These are phyloP conservation scores for Mycogone perniciosa DNA, from an alignment of 2,329 filamentous ascomycete genomes.

Conservation along the genomic window DNA sequence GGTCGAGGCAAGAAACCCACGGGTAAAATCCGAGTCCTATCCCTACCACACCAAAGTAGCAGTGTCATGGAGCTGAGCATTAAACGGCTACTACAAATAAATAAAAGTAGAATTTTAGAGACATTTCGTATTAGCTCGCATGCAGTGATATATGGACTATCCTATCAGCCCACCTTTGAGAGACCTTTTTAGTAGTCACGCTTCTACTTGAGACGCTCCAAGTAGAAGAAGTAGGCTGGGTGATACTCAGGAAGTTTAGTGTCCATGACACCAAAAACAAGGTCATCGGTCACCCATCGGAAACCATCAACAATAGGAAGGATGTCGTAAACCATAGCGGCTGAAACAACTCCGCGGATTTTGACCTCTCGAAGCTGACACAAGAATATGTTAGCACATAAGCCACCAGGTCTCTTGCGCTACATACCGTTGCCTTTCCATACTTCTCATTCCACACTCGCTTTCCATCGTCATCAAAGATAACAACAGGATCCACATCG, in stretches of 20 bases:
- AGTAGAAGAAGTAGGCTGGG: constrained; percentile 23
- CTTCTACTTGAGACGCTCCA: constrained; percentile 5
- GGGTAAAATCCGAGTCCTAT: too few relatives aligned
- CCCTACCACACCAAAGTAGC: too few relatives aligned
- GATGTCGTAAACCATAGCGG: constrained; percentile 26
- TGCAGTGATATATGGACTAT: too few relatives aligned
- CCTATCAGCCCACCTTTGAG: too few relatives aligned
- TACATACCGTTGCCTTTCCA: not conserved
- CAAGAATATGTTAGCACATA: too few relatives aligned
- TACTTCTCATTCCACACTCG: constrained; percentile 4
- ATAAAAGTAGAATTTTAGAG: too few relatives aligned
- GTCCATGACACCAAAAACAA: constrained; percentile 24
- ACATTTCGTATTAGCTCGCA: too few relatives aligned
- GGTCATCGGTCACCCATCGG: constrained; percentile 21
- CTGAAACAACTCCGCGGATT: constrained; percentile 19
- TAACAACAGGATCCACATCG: constrained; percentile 26
- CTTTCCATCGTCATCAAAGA: constrained; percentile 14
- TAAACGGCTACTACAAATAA: too few relatives aligned
- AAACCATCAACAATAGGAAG: constrained; percentile 27
- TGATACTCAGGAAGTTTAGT: constrained; percentile 9
- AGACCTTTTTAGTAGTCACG: too few relatives aligned
- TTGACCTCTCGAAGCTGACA: constrained; percentile 20
- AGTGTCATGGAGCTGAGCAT: too few relatives aligned
- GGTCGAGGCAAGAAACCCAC: too few relatives aligned
- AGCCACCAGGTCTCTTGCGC: not conserved